These are phyloP conservation scores for Amphichorda felina DNA, from an alignment of 2,329 filamentous ascomycete species.

Conservation along the genomic window DNA sequence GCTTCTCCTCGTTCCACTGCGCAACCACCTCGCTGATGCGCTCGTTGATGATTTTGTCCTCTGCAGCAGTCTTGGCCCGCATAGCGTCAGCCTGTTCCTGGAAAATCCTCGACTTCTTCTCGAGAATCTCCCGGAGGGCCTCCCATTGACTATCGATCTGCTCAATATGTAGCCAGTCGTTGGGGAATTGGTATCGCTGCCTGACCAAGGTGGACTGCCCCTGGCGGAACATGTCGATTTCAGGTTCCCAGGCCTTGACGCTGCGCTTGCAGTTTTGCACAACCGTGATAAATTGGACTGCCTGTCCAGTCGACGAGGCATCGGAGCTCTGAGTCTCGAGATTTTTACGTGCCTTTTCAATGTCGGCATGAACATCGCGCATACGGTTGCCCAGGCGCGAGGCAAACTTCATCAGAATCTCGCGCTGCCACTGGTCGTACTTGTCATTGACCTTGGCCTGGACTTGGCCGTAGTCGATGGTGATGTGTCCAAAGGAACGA, in stretches of 20 bases:
- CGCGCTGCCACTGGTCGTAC: slow-evolving; percentile 99
- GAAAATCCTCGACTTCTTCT: slow-evolving; percentile 88
- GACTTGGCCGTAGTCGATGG: slow-evolving; percentile 96
- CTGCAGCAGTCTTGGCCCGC: slow-evolving; percentile 85
- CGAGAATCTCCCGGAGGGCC: slow-evolving; percentile 80
- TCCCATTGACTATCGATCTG: slow-evolving; percentile 97
- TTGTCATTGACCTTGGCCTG: slow-evolving; percentile 98
- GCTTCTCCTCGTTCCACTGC: slow-evolving; percentile 95
- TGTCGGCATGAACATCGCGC: slow-evolving; percentile 83
- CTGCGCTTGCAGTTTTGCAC: slow-evolving; percentile 94
- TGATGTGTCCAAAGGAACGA: slow-evolving; percentile 84
- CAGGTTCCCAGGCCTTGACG: slow-evolving; percentile 86
- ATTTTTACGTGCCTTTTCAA: slow-evolving; percentile 81
- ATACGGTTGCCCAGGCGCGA: slow-evolving; percentile 79
- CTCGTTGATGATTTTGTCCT: slow-evolving; percentile 82
- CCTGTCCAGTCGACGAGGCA: slow-evolving; percentile 89
- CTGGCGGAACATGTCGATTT: slow-evolving; percentile 91
- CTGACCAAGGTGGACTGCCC: slow-evolving; percentile 85
- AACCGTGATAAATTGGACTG: slow-evolving; percentile 95
- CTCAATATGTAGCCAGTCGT: slow-evolving; percentile 90
- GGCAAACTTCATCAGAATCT: slow-evolving; percentile 90
- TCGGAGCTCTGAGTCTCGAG: slow-evolving; percentile 88
- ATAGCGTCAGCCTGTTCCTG: slow-evolving; percentile 93
- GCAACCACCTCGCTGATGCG: slow-evolving; percentile 75
- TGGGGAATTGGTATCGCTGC: slow-evolving; percentile 86